A percentile compares a stretch with the other conserved stretches of the same genome.
These are phyloP conservation scores for Cyclotella choctawhatcheeana DNA, from an alignment of 108 stramenopile genomes.

Conservation along the genomic window DNA sequence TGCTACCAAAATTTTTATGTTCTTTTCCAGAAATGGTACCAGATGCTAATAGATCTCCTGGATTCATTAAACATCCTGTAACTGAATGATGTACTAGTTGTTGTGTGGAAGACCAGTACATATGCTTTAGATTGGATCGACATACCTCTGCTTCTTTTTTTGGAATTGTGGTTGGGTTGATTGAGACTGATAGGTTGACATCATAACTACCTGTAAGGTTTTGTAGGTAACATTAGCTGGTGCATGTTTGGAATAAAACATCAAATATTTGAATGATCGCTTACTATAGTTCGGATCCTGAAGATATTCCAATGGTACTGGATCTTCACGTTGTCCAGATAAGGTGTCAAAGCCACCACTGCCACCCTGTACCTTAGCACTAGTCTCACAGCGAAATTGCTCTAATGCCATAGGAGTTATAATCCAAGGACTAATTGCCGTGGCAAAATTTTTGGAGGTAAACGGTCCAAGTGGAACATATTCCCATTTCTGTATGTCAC, in stretches of 20 bases:
- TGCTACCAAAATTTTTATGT: constrained; percentile 73
- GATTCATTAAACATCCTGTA: constrained; percentile 86
- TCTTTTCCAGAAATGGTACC: constrained; percentile 88
- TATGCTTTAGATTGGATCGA: constrained; percentile 72
- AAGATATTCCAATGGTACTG: constrained; percentile 79
- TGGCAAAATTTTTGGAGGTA: constrained; percentile 92
- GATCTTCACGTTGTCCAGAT: constrained; percentile 40
- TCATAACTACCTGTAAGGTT: constrained; percentile 65
- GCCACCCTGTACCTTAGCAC: constrained; percentile 53
- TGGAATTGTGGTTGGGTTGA: constrained; percentile 53
- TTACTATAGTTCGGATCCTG: constrained; percentile 65
- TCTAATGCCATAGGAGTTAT: constrained; percentile 86
- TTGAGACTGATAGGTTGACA: constrained; percentile 70
- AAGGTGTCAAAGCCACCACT: background rate
- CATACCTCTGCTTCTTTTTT: constrained; percentile 55
- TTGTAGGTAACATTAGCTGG: background rate
- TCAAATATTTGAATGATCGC: background rate
- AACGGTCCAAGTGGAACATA: constrained; percentile 97
- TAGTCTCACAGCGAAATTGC: constrained; percentile 62
- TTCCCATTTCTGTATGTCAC: constrained; percentile 91
- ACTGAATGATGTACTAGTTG: constrained; percentile 93
- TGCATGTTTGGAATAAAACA: background rate
- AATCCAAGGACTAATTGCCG: constrained; percentile 91
- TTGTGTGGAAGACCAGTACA: constrained; percentile 93
- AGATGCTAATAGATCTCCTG: constrained; percentile 89